These are phyloP conservation scores for Orychophragmus violaceus DNA, from an alignment of 345 rosid species.

Conservation along the genomic window DNA sequence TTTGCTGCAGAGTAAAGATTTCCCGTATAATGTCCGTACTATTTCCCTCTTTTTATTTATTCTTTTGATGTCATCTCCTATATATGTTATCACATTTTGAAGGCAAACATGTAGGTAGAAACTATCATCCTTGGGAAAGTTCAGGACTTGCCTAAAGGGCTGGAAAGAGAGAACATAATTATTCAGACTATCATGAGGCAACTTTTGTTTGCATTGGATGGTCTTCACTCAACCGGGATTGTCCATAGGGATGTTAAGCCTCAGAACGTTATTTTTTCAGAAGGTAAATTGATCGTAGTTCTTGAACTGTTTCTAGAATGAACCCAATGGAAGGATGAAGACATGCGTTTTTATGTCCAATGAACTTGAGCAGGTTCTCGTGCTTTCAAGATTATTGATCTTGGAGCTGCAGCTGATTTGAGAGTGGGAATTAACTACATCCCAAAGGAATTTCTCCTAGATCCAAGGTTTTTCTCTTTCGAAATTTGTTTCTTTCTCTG, in stretches of 20 bases:
- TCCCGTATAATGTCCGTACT: conserved; percentile 81
- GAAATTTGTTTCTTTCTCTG: background rate
- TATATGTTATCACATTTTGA: background rate
- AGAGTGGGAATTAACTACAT: conserved; percentile 95
- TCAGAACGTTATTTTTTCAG: conserved; percentile 87
- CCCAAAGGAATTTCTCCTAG: conserved; percentile 93
- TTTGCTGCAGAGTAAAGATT: conserved; percentile 79
- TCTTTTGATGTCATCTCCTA: background rate
- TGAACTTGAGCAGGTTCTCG: conserved; percentile 62
- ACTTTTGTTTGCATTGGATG: conserved; percentile 85
- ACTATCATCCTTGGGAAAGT: conserved; percentile 74
- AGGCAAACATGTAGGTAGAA: conserved; percentile 59
- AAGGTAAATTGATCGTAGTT: conserved; percentile 50
- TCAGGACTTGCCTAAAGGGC: conserved; percentile 69
- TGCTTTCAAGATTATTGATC: conserved; percentile 90
- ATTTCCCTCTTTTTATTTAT: conserved; percentile 6
- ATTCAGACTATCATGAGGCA: conserved; percentile 89
- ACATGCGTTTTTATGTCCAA: background rate
- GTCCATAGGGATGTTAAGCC: conserved; percentile 95
- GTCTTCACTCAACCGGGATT: conserved; percentile 96
- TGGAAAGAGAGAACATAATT: conserved; percentile 80
- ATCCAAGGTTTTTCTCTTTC: conserved; percentile 58
- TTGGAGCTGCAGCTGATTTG: conserved; percentile 96
- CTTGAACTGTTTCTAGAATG: background rate
- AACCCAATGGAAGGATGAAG: conserved; percentile 6